Evolutionary conservation across 1,284 basidiomycete species (phyloP), one percentile per base, ranked within the genome.

Genomic region (Porodaedalea pini): DNA sequence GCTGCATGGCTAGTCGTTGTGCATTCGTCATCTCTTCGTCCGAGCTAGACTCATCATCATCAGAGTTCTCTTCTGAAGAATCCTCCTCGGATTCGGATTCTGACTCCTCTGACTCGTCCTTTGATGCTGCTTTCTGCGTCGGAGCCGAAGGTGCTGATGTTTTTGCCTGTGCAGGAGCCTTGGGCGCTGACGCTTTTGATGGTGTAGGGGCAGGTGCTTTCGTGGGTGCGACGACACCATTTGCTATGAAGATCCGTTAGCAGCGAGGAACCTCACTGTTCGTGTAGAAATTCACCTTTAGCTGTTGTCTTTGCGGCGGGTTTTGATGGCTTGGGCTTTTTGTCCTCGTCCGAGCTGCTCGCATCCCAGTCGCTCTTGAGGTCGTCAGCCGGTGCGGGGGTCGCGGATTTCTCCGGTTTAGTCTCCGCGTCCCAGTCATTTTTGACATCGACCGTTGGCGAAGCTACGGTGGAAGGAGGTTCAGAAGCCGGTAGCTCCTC

Each of bases 301-400:
- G 64, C 45, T 10, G 62, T 56, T 54, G 66, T 59, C 62, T 69
- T 64, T 4, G 67, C 45, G 13, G 64, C 54, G 19, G 32, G 6
- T 43, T 71, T 61, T n/a, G 57, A 62, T 37, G 64, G 54, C 56
- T 63, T 58, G 6, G 68, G 52, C 48, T 64, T 63, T 51, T 74
- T 74, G 56, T 82, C 79, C 57, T 82, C 79, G 7, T 89, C 83
- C 34, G 80, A 89, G 61, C 88, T 90, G 37, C 86, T 85, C 25
- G 84, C 88, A 68, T 97, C 94, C 94, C 94, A 97, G 21, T 84
- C 81, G 62, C 94, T 88, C 69, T 91, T 90, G 59, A 87, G 78
- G 44, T 69, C 78, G 11, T 61, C 60, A 11, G 62, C 57, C 4
- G 67, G 54, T 6, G 61, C 65, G 36, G 65, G 63, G 19, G 63